phyloP scores from a whole-genome alignment of 345 rosid species.

The Zanthoxylum bungeanum region DNA sequence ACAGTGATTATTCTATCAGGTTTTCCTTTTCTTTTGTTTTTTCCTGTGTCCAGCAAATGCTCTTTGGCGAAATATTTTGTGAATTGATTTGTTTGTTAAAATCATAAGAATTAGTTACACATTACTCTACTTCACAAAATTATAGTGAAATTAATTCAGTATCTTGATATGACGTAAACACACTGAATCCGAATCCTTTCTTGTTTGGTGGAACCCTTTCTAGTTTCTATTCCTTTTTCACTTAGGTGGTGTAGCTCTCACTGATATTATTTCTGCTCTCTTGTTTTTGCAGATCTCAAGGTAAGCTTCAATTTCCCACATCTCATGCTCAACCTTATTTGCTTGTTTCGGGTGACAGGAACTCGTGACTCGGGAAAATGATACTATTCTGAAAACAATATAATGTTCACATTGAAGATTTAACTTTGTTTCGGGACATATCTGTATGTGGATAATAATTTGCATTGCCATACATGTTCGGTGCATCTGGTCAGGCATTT shows the following conservation, averaged over 20 bases:
- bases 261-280: conserved; percentile 9
- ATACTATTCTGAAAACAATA: neutral
- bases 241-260: neutral
- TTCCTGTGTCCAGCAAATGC: neutral
- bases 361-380: conserved; percentile 13
- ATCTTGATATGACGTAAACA: neutral
- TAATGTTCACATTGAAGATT: neutral
- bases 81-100: neutral
- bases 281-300: conserved; percentile 83
- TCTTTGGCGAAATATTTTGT: neutral
- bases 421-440: neutral
- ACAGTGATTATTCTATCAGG: neutral
- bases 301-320: conserved; percentile 49
- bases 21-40: neutral
- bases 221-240: neutral
- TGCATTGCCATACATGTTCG: neutral
- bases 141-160: neutral
- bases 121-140: neutral
- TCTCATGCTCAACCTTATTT: conserved; percentile 20
- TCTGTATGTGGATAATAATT: neutral
- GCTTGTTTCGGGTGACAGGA: conserved; percentile 19
- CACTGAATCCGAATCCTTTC: too few relatives aligned
- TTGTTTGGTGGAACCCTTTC: conserved; percentile 8
- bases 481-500: neutral
- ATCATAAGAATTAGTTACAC: neutral